Evolutionary conservation across 1,139 yeast species (phyloP), one percentile per base, ranked within the genome.

Genomic region (Magnusiomyces paraingens): DNA sequence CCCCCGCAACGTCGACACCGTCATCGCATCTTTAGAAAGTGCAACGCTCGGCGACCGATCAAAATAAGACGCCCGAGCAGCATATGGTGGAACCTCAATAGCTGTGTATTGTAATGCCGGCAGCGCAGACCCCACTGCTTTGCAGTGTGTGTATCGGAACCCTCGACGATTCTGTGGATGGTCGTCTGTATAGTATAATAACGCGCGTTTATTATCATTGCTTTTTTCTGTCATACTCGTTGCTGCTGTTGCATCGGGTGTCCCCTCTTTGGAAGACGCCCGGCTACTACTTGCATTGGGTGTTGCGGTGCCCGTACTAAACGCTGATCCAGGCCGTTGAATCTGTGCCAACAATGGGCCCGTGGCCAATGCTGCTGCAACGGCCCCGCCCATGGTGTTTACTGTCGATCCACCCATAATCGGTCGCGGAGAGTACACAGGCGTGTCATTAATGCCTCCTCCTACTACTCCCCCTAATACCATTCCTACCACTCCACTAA

Each of bases 161-260:
- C 96, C 94, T 53, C 95, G 73, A 61, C 83, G 78, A 67, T 89
- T 89, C 59, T 80, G 73, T 0, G 97, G 97, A 52, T 82, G 80
- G 56, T 90, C 97, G 43, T 87, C 95, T 15, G 80, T 74, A 39
- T 73, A 71, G 60, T 67, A 78, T 61, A 82, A 48, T 32, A 15
- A 52, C 46, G 43, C 17, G 15, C 41, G 41, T n/a, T 14, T 38
- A 35, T 14, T 20, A 15, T 11, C 14, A 35, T 43, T 14, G 14
- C 44, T 41, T 20, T 20, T 20, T 4, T 11, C 32, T 5, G 32
- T n/a, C 14, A 35, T 11, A 14, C 38, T 35, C 14, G 14, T 4
- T 17, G 15, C 39, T 29, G 39, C 6, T 45, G 22, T 14, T 43
- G 21, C 44, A 40, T 40, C 44, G 3, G 44, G 44, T 4, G 44